Base-by-base conservation (phyloP, 1,284 basidiomycete species). In the Agaricales sp. region DNA sequence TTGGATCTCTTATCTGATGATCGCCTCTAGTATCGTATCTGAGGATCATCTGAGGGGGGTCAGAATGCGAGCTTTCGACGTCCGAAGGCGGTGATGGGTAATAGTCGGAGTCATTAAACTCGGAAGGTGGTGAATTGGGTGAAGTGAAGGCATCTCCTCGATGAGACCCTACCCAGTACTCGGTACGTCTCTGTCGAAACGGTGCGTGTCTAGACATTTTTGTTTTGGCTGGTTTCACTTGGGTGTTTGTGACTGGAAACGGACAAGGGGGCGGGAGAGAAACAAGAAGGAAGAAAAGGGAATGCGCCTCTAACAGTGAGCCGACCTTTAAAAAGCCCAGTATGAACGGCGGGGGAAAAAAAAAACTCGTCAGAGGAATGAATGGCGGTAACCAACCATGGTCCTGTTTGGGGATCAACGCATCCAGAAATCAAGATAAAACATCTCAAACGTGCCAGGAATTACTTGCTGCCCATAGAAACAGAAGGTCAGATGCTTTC, bases 1-100 rank as follows among this genome's bases (percentile, higher is more conserved):
- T 30, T 30, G 26, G 26, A 6, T 14, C 6, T 30, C 26, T 30
- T 30, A 30, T 30, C 14, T 6, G 26, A 30, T 14, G 26, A 30
- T 30, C 26, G 26, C 14, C 26, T 30, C 26, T 30, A n/a, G 16
- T 4, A 41, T 8, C 39, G 18, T 78, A 86, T 51, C 74, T 74
- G 53, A 87, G 64, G 52, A 84, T 64, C 80, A 87, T 84, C 55
- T 74, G 78, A 3, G 83, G 84, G 2, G 83, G 83, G 4, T 78
- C 54, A 0, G 82, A 86, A 57, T 73, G 71, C n/a, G 71, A 68
- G 61, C 80, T 85, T 55, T 71, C 78, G 0, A 69, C 73, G 52
- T 83, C 82, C 18, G 81, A 83, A 26, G 66, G 63, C 3, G 71
- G 67, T 20, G 74, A 69, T 26, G 68, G 16, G n/a, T 16, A 4